Conservation (phyloP, 768 basidiomycete species). For the Gautieria morchelliformis region DNA sequence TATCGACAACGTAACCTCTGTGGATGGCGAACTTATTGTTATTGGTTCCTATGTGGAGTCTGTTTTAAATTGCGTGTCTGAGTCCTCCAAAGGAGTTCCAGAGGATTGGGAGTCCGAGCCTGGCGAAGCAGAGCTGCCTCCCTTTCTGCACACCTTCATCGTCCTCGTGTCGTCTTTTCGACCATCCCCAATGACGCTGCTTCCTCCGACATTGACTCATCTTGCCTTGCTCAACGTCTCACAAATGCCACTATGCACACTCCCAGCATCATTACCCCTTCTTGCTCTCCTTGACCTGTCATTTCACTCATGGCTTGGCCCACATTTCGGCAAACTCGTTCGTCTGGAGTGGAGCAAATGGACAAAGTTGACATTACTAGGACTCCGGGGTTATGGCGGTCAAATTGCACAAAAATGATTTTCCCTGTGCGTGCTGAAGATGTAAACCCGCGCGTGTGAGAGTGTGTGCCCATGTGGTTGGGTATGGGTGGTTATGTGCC, state of each 20-base stretch:
- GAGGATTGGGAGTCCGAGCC: conserved; percentile 21
- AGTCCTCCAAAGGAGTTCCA: conserved; percentile 23
- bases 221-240: conserved; percentile 49
- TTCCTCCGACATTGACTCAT: conserved; percentile 58
- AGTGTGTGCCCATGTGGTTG: too few relatives aligned
- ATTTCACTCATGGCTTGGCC: conserved; percentile 39
- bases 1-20: conserved; percentile 34
- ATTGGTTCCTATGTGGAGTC: conserved; percentile 44
- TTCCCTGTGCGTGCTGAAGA: too few relatives aligned
- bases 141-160: conserved; percentile 36
- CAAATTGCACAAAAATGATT: too few relatives aligned
- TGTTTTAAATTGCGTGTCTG: conserved; percentile 26
- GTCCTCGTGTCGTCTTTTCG: conserved; percentile 41
- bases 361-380: conserved; percentile 43
- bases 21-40: conserved; percentile 55
- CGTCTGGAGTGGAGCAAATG: conserved; percentile 44
- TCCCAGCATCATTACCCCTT: conserved; percentile 53
- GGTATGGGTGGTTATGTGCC: too few relatives aligned
- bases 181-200: conserved; percentile 26
- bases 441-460: too few relatives aligned
- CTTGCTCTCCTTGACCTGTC: conserved; percentile 58
- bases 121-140: conserved; percentile 13
- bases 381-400: too few relatives aligned
- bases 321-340: background rate
- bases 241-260: conserved; percentile 43